phyloP scores from a whole-genome alignment of 441 rosid genomes.

The Adansonia madagascariensis region DNA sequence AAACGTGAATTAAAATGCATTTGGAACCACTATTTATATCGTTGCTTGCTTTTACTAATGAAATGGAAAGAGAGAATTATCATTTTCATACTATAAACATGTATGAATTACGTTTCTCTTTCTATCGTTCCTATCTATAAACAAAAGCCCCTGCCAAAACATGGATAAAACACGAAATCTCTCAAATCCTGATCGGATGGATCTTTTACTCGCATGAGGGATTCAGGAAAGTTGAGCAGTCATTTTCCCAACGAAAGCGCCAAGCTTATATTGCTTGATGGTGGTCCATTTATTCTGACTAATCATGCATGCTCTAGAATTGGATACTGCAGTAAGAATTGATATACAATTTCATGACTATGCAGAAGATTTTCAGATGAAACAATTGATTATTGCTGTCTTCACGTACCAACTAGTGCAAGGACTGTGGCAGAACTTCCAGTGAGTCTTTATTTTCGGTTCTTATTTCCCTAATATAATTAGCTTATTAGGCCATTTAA shows the following conservation, averaged over 20 bases:
- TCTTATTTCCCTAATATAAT: no score
- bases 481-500: no score
- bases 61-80: not conserved
- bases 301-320: not conserved
- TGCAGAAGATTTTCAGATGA: constrained; percentile 3
- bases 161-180: constrained; percentile 9
- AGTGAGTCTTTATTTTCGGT: not conserved
- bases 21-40: no score
- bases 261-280: constrained; percentile 23
- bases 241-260: constrained; percentile 30
- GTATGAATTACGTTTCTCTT: not conserved
- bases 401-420: constrained; percentile 19
- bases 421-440: not conserved
- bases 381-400: not conserved
- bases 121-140: not conserved
- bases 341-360: no score
- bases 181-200: constrained; percentile 21
- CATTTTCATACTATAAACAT: not conserved
- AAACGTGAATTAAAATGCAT: no score
- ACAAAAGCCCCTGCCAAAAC: not conserved
- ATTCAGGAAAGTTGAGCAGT: constrained; percentile 32
- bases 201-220: constrained; percentile 23
- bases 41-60: not conserved
- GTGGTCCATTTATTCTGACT: constrained; percentile 19
- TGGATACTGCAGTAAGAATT: not conserved